A percentile compares a stretch with the other conserved stretches of the same genome.
Conservation (phyloP, 2,329 filamentous ascomycete species). For the Elsinoe australis region DNA sequence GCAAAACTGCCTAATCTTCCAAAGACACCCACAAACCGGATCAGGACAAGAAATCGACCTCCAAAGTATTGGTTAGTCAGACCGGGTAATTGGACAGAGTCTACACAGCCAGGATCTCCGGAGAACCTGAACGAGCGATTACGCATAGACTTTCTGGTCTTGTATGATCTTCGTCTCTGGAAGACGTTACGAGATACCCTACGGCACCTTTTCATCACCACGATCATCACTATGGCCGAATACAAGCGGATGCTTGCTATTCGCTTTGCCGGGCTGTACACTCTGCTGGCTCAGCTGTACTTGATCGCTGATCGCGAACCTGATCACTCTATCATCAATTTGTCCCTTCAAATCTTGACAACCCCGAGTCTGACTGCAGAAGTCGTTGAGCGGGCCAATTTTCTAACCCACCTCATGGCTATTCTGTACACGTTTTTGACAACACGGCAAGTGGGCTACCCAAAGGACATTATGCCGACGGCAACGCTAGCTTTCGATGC, state of each 20-base stretch:
- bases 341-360: conserved; percentile 92
- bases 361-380: conserved; percentile 95
- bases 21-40: conserved; percentile 60
- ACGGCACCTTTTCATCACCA: conserved; percentile 89
- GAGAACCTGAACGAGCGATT: conserved; percentile 88
- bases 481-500: conserved; percentile 89
- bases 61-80: conserved; percentile 82
- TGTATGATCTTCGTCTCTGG: conserved; percentile 94
- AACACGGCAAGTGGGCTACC: conserved; percentile 89
- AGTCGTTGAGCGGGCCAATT: conserved; percentile 90
- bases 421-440: conserved; percentile 97
- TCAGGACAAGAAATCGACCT: conserved; percentile 49
- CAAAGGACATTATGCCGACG: conserved; percentile 76
- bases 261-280: conserved; percentile 92
- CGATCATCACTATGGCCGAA: conserved; percentile 86
- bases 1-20: conserved; percentile 68
- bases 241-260: conserved; percentile 92
- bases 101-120: conserved; percentile 50
- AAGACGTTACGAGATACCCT: conserved; percentile 89
- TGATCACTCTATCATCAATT: conserved; percentile 96
- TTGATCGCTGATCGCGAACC: conserved; percentile 93
- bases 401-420: conserved; percentile 87
- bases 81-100: conserved; percentile 54
- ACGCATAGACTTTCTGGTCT: conserved; percentile 83
- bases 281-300: conserved; percentile 85